Base-by-base conservation (phyloP, 2,329 filamentous ascomycete genomes). In the Iodosphaeria phyllophila region DNA sequence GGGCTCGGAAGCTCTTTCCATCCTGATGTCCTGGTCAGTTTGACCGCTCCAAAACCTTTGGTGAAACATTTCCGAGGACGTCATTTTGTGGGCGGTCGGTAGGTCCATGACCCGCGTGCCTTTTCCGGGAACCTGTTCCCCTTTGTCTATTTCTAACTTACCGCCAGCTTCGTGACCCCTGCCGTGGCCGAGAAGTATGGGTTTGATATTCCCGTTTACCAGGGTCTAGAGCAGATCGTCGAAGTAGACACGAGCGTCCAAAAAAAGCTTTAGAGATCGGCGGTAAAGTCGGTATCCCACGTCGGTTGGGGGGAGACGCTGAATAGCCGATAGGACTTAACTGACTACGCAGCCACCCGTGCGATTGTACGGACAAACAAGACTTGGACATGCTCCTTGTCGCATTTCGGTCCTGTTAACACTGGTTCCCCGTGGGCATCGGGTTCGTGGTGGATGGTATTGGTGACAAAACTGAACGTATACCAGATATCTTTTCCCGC, bases 11-110 rank as follows among this genome's bases (percentile, higher is more conserved):
- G 74, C 39, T 69, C 60, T 4, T 95, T 92, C 42, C 72, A 78
- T 54, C 89, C 89, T 35, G 58, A 63, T 17, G 72, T 74, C 12
- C 56, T 98, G 29, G 72, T 98, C 36, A 92, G 80, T 44, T 56
- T 98, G 42, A 92, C 86, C 23, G 89, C 89, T 7, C 83, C 89
- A 3, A 98, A 98, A 52, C 86, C 86, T 5, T 56, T 92, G 31
- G 76, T 82, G 5, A 76, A 74, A 47, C 69, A 71, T 46, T 98
- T 92, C 48, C 69, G 58, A 33, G 89, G 86, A 1, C 67, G 79
- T 23, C 89, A 98, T 56, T 98, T 95, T 42, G 50, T 98, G 28
- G 89, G 89, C 6, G 89, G 89, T 27, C 60, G 80, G 64, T 76
- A 53, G 41, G 60, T 51, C 42, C 38, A 30, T 25, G 20, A 29